Evolutionary conservation across 345 rosid species (phyloP), one percentile per base, ranked within the genome.

Genomic region (Gynandropsis gynandra): DNA sequence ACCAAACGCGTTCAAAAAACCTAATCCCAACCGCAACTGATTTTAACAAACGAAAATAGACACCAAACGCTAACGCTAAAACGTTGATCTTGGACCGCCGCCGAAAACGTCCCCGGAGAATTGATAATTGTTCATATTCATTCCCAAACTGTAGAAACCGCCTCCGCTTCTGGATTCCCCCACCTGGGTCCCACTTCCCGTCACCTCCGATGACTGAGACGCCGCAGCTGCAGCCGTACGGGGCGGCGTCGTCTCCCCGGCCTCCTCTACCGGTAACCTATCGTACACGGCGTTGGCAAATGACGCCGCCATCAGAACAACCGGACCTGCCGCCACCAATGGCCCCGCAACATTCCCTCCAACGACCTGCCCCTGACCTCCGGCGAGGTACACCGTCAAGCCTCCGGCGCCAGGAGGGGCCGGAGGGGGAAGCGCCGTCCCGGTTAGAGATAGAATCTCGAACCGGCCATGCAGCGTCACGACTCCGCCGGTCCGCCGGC

Each of bases 271-370:
- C 3, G 88, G 94, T 58, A 84, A 60, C 70, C 86, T 74, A 64
- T 84, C 94, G 52, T 79, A 84, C 33, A 74, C 78, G 2, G 87
- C 86, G 56, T 84, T 81, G 6, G 81, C 69, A 51, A 81, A 84
- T 1, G 94, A 76, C 1, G 94, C 81, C 2, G 88, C 81, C 74
- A 81, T 79, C 67, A 84, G 62, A 10, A 84, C 72, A 52, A 84
- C 88, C 0, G 85, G 83, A 29, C 94, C 79, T 0, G 83, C 61
- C 31, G 94, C 94, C 69, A 67, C 57, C 61, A 84, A 68, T 0
- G 85, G 73, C 53, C 88, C 88, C 29, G 61, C 81, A 63, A 84
- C 88, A 36, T 61, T 79, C 52, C 94, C 94, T 42, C 94, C 94
- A 5, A 84, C 59, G 10, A 84, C 78, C 52, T 81, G 88, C 31